Base-by-base conservation (phyloP, 2,329 filamentous ascomycete species). In the Chaetomium sp. region DNA sequence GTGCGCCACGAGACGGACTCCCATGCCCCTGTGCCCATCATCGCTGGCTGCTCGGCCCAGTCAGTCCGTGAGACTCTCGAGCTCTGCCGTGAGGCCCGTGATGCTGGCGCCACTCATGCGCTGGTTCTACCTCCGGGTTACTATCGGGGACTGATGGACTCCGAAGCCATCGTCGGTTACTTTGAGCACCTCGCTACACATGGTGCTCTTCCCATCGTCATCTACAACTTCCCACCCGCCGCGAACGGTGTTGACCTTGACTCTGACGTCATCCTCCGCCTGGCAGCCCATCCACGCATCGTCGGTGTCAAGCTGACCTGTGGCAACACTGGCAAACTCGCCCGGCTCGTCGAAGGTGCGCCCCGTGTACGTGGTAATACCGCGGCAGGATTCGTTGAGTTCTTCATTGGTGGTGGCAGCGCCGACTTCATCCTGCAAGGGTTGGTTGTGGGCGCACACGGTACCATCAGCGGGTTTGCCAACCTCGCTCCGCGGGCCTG, bases 371-470 rank as follows among this genome's bases (percentile, higher is more conserved):
- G 60, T 8, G 55, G 57, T 27, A 27, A 27, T 27, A 27, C 19
- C 19, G 19, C 32, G 57, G 61, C 8, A 36, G 52, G 34, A 27
- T 27, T 27, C 19, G 52, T 61, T 27, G 62, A 65, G 27, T 90
- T 90, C 74, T 77, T 87, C 67, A 86, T 85, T 57, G 81, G 87
- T 64, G 87, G 85, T 43, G 87, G 88, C 54, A 86, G 82, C 49
- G 85, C 85, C 52, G 87, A 91, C 71, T 89, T 89, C 69, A 85
- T 83, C 10, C 71, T 90, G 10, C 87, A 89, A 68, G 84, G 84
- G 0, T 70, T 89, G 41, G 76, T 87, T 44, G 85, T 82, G 4
- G 87, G 87, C 32, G 87, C 84, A 3, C 81, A 85, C 55, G 87
- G 88, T 37, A 80, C 88, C 64, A 86, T 91, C 59, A 84, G 82